Base-by-base conservation (phyloP, 257 asterid species). In the Striga asiatica region DNA sequence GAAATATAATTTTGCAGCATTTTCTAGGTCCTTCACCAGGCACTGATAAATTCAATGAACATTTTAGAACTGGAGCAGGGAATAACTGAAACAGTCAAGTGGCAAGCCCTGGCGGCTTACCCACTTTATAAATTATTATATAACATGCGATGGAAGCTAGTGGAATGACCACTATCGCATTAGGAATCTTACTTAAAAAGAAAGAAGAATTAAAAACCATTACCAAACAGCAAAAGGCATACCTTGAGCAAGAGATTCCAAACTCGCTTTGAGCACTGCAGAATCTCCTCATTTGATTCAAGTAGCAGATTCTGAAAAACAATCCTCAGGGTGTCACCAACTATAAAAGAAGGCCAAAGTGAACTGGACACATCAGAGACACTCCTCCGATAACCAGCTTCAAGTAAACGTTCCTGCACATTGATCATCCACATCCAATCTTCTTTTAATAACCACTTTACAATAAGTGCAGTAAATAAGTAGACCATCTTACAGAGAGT, bases 301-400 rank as follows among this genome's bases (percentile, higher is more conserved):
- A 92, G 94, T 67, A 92, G 76, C 80, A 92, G 74, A 76, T 92
- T 92, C 77, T 92, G 99, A 78, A 82, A 92, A 64, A 92, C 99
- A 70, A 88, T 92, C 81, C 97, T 79, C 45, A 88, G 79, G 60
- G 99, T 82, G 76, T 92, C 99, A 48, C 94, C 99, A 66, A 92
- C 80, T 56, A 92, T 88, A 64, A 75, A 79, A 67, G 99, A 79
- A 66, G 99, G 99, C 99, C 99, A 92, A 74, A 92, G 79, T 46
- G 94, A 81, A 65, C 75, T 72, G 61, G 83, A 71, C 27, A 72
- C 79, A 29, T 81, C 95, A 62, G 78, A 51, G 43, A 74, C 65
- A 69, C 93, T 77, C 76, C 74, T 80, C 71, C 82, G 82, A 63
- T 70, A 70, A 69, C 95, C 95, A 52, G 97, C 94, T 69, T 92